Conservation (phyloP, 352 stramenopile species). For the Elongisporangium undulatum region DNA sequence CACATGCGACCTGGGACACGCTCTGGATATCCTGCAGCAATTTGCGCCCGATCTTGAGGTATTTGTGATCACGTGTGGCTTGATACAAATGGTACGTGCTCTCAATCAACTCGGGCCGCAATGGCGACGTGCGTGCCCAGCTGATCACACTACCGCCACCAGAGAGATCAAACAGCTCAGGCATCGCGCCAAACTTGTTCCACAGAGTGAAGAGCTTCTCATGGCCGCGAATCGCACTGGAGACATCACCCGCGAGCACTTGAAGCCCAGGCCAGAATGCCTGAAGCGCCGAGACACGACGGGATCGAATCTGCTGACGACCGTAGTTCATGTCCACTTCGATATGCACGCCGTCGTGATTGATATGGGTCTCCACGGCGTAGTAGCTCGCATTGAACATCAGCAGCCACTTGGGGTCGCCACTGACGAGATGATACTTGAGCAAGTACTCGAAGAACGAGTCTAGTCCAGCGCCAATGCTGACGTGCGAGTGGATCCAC, state of each 20-base stretch:
- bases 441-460: slow-evolving; percentile 98
- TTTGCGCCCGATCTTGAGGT: slow-evolving; percentile 87
- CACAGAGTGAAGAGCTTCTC: slow-evolving; percentile 94
- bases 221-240: slow-evolving; percentile 85
- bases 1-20: slow-evolving; percentile 87
- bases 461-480: slow-evolving; percentile 93
- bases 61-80: slow-evolving; percentile 84
- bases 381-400: slow-evolving; percentile 90
- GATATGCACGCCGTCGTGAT: slow-evolving; percentile 71
- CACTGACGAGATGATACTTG: slow-evolving; percentile 97
- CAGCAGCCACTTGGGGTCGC: slow-evolving; percentile 86
- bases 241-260: slow-evolving; percentile 91
- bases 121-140: slow-evolving; percentile 84
- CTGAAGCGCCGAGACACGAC: slow-evolving; percentile 85
- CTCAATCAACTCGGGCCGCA: slow-evolving; percentile 97
- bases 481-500: slow-evolving; percentile 70
- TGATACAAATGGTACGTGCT: slow-evolving; percentile 96
- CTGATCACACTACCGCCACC: slow-evolving; percentile 48
- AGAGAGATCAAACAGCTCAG: slow-evolving; percentile 91
- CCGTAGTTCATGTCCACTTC: slow-evolving; percentile 88
- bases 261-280: slow-evolving; percentile 97
- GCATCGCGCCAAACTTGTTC: slow-evolving; percentile 93
- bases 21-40: slow-evolving; percentile 86
- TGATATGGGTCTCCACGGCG: slow-evolving; percentile 72
- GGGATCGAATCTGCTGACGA: slow-evolving; percentile 43